Evolutionary conservation across 768 basidiomycete genomes (phyloP), one percentile per base, ranked within the genome.

Genomic region (Tephrocybe rancida): DNA sequence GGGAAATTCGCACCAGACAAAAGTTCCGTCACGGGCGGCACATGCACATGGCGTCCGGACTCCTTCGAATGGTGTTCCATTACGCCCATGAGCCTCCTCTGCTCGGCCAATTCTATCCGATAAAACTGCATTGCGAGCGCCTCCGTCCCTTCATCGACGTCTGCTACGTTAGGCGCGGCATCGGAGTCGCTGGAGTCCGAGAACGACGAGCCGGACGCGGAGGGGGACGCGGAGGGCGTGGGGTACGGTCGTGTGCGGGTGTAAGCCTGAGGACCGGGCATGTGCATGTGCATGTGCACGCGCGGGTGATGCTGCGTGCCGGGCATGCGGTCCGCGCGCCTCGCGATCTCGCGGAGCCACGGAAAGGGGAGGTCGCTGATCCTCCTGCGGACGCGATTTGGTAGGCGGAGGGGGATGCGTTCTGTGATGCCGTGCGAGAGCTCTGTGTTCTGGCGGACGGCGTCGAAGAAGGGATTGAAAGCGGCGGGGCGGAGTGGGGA

Each of bases 381-480:
- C 4, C 90, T 77, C 42, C 73, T 71, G 21, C 79, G 77, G 46
- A 85, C 77, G 42, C 77, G 74, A 49, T 65, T 62, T 9, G 80
- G 74, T 2, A 82, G 70, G 43, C 79, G 71, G 48, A 97, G 83
- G 13, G 91, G 85, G 32, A 96, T 95, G 29, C 90, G 87, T 61
- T 94, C 91, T 0, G 86, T 90, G 56, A 85, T 79, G 6, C 84
- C 84, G 29, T 84, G 75, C 2, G 86, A 82, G 21, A 97, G 82
- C 71, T 97, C 94, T 2, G 85, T 67, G 61, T 93, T 92, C 70
- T 94, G 91, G 34, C 90, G 86, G 61, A 98, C 90, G 62, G 90
- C 88, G 70, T 98, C 95, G 61, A 92, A 98, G 74, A 98, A 98
- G 9, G 96, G 96, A 67, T 96, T 98, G 60, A 78, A 84, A 4